A percentile compares a stretch with the other conserved stretches of the same genome.
phyloP scores from a whole-genome alignment of 2,329 filamentous ascomycete species.

The Colletotrichum navitas region DNA sequence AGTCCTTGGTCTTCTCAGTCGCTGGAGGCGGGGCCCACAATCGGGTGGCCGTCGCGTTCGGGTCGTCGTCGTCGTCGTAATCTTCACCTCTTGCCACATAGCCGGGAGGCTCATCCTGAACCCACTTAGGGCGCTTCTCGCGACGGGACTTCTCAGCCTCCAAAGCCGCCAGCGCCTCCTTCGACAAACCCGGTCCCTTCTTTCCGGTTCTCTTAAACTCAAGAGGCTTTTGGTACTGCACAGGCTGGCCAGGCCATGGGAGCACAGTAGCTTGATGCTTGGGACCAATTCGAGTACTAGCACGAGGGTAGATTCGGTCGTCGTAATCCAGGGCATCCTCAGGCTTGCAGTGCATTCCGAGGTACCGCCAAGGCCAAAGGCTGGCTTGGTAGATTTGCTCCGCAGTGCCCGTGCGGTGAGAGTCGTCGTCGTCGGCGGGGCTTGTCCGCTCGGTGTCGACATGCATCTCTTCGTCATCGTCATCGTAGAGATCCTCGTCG shows the following conservation, averaged over 20 bases:
- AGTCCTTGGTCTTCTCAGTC: conserved; percentile 72
- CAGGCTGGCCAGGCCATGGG: conserved; percentile 86
- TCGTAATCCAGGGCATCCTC: conserved; percentile 98
- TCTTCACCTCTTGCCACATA: conserved; percentile 90
- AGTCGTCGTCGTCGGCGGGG: conserved; percentile 69
- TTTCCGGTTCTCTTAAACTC: conserved; percentile 88
- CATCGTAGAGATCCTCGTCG: conserved; percentile 72
- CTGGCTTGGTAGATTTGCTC: conserved; percentile 94
- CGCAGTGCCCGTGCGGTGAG: conserved; percentile 73
- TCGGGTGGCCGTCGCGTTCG: conserved; percentile 79
- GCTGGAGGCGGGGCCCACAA: conserved; percentile 82
- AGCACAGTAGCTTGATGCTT: conserved; percentile 90
- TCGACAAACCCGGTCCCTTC: conserved; percentile 81
- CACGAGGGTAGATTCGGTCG: conserved; percentile 95
- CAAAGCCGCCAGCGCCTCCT: conserved; percentile 81
- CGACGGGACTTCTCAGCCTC: conserved; percentile 85
- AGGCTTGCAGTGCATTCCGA: conserved; percentile 94
- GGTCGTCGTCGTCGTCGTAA: conserved; percentile 73
- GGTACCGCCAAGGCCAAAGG: conserved; percentile 95
- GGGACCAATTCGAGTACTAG: conserved; percentile 90
- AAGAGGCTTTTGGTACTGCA: conserved; percentile 89
- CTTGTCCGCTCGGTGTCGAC: conserved; percentile 73
- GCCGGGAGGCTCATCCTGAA: conserved; percentile 90
- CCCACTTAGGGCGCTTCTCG: conserved; percentile 90
- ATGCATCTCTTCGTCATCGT: conserved; percentile 77